phyloP scores from a whole-genome alignment of 345 rosid genomes.

The Gossypium australe region DNA sequence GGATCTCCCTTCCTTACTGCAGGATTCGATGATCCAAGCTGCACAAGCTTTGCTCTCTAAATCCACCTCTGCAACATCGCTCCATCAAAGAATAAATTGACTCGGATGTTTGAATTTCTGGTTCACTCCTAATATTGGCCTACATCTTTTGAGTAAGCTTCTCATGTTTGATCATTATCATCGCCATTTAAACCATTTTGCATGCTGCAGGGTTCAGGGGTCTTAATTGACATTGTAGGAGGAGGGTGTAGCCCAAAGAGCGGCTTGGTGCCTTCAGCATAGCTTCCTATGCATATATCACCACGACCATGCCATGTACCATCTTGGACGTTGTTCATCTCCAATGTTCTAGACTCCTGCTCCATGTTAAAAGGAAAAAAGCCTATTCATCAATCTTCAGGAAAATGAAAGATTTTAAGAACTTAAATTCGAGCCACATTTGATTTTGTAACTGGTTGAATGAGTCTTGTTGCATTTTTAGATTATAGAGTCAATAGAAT shows the following conservation, averaged over 20 bases:
- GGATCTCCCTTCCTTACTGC: neutral
- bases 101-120: neutral
- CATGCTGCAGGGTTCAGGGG: constrained; percentile 32
- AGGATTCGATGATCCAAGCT: neutral
- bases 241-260: constrained; percentile 48
- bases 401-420: neutral
- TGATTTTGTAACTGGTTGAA: neutral
- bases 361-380: constrained; percentile 4
- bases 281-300: constrained; percentile 71
- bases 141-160: neutral
- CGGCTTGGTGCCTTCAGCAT: constrained; percentile 49
- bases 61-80: neutral
- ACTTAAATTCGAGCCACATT: neutral
- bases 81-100: neutral
- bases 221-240: constrained; percentile 35
- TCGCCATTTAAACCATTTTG: constrained; percentile 18
- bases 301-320: constrained; percentile 98
- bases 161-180: constrained; percentile 15
- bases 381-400: neutral
- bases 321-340: constrained; percentile 91
- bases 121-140: neutral
- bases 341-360: constrained; percentile 87
- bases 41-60: neutral
- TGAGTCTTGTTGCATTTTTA: neutral
- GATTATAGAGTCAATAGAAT: neutral